Evolutionary conservation across 345 rosid genomes (phyloP), one percentile per base, ranked within the genome.

Genomic region (Hibiscus mutabilis): DNA sequence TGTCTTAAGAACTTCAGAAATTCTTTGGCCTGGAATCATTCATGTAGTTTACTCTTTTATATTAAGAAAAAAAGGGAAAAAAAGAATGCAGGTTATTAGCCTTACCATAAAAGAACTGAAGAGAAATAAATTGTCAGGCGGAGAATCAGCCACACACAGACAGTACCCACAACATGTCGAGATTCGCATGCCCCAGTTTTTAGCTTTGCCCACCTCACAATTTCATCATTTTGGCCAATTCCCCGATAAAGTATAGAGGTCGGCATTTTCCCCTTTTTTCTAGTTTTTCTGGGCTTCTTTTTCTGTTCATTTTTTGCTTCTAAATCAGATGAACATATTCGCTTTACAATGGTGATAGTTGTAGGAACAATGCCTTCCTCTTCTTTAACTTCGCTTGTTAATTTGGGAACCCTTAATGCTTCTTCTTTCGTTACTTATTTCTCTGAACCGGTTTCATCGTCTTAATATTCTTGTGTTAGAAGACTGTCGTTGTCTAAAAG

Each of bases 341-440:
- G 2, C 15, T 58, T 2, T 42, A 14, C n/a, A 12, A 87, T 84
- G 88, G 81, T 90, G 61, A 87, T 90, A 58, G 84, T 89, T 58
- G 89, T 87, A 18, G 98, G 97, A 62, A 83, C 86, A 77, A 86
- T 89, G 92, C 91, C 96, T 66, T 86, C 98, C 82, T 62, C 93
- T 66, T 86, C 98, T 58, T 68, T 85, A 59, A 92, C 91, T 78
- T 89, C 96, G 21, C 79, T 84, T 63, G 82, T 83, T 65, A 86
- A 84, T 68, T 73, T 82, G 46, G 90, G 96, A 67, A 80, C 84
- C 71, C 71, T 80, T 31, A 84, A 83, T 67, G 73, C 81, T n/a
- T 74, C 85, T 4, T 80, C 85, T 4, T 80, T 82, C 42, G 59
- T 78, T 61, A 76, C 60, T 76, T 78, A 84, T 14, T 73, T 46